Percentiles rank a stretch among this genome's conserved stretches.
These are phyloP conservation scores for Malassezia restricta DNA, from an alignment of 1,284 basidiomycete species.

Conservation along the genomic window DNA sequence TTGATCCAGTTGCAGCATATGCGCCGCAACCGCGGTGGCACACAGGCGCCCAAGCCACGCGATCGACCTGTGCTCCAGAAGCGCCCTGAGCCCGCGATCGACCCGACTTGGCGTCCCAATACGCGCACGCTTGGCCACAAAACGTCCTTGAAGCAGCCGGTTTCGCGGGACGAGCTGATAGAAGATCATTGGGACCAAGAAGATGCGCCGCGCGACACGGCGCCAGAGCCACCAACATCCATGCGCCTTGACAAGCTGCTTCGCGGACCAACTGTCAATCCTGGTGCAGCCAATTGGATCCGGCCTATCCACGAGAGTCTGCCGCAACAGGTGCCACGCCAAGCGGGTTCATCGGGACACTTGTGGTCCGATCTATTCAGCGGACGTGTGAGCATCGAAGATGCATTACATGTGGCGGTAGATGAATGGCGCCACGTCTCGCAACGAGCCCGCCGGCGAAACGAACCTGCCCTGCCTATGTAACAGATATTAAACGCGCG, in stretches of 20 bases:
- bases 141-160: neutral
- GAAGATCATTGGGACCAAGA: neutral
- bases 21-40: slow-evolving; percentile 5
- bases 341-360: neutral
- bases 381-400: slow-evolving; percentile 13
- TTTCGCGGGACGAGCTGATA: neutral
- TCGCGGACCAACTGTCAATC: slow-evolving; percentile 31
- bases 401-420: slow-evolving; percentile 13
- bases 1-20: slow-evolving; percentile 18
- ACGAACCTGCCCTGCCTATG: neutral
- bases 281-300: slow-evolving; percentile 38
- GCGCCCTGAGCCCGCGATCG: neutral
- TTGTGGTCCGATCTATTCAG: slow-evolving; percentile 1
- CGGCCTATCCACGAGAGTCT: slow-evolving; percentile 37
- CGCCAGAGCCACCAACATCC: neutral
- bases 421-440: slow-evolving; percentile 12
- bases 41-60: neutral
- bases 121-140: neutral
- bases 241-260: slow-evolving; percentile 26
- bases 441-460: neutral
- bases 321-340: slow-evolving; percentile 9
- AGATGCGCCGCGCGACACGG: neutral
- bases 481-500: neutral
- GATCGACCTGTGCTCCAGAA: too few species aligned
- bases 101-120: neutral